Conservation (phyloP, 2,329 filamentous ascomycete species). For the Tolypocladium ovalisporum region DNA sequence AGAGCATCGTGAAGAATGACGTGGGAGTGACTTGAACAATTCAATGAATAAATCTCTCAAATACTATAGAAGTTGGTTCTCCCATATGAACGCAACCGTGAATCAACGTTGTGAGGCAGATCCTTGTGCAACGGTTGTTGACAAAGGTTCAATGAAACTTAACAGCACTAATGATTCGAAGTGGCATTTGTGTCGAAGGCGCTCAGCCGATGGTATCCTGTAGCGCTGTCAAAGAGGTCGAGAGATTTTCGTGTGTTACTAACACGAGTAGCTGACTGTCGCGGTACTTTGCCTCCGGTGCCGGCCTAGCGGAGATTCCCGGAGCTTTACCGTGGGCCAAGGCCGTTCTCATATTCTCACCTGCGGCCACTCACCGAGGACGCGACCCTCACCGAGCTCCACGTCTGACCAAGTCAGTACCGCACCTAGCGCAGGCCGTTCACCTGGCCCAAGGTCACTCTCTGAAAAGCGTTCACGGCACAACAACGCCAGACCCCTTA, state of each 20-base stretch:
- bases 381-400: constrained; percentile 2
- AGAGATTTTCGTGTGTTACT: constrained; percentile 1
- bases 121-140: background rate
- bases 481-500: background rate
- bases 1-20: constrained; percentile 15
- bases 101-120: background rate
- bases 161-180: background rate
- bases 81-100: background rate
- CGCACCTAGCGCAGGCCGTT: background rate
- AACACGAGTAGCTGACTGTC: background rate
- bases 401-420: background rate
- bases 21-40: background rate
- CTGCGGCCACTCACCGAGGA: constrained; percentile 4
- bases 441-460: background rate
- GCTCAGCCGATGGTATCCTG: background rate
- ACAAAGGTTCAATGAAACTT: background rate
- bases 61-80: no score
- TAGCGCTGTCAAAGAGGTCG: background rate
- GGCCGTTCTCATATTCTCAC: background rate
- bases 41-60: background rate
- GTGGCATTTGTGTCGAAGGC: background rate
- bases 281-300: background rate
- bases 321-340: constrained; percentile 2
- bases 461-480: background rate
- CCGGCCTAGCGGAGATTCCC: background rate